Base-by-base conservation (phyloP, 73 alveolate genomes). In the Uronychia setigera region DNA sequence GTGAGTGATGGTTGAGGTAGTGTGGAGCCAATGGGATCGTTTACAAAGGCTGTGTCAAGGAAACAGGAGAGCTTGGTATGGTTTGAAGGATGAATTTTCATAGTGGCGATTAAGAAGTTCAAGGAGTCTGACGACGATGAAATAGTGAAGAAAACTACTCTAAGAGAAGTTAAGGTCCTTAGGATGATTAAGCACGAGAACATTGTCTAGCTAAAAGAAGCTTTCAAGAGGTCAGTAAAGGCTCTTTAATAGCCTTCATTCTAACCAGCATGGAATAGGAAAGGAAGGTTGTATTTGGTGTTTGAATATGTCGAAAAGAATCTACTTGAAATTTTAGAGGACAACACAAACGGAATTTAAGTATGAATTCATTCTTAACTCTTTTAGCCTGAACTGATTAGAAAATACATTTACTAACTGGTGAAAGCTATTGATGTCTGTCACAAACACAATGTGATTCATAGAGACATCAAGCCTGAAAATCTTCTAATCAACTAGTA, bases 251-350 rank as follows among this genome's bases (percentile, higher is more conserved):
- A n/a, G n/a, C n/a, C n/a, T n/a, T n/a, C n/a, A 26, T 0, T 27
- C 25, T 46, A 46, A 46, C 67, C 67, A 5, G n/a, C 67, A 46
- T 11, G 19, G 67, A 46, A 82, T 76, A 85, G 97, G 87, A 98
- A 98, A 87, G 99, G 99, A 79, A 92, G 97, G 80, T 94, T 97
- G 27, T 97, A 93, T 86, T 58, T 98, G 75, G 99, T 98, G 26
- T 98, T 98, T 86, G 99, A 98, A 87, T 98, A 96, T 80, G 98
- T 98, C 1, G 99, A 98, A 58, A 96, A 91, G 87, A 98, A 97
- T 85, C 94, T 98, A 34, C 94, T 98, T 58, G 99, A 98, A 91
- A 97, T 98, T n/a, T 82, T 98, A 58, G 99, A 97, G 89, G 99
- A 96, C 27, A 88, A 94, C 26, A 95, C 97, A 9, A 96, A 81